Percentiles rank a stretch among this genome's conserved stretches.
Evolutionary conservation across 106 monocot species (phyloP).

Genomic region (Phalaenopsis equestris): DNA sequence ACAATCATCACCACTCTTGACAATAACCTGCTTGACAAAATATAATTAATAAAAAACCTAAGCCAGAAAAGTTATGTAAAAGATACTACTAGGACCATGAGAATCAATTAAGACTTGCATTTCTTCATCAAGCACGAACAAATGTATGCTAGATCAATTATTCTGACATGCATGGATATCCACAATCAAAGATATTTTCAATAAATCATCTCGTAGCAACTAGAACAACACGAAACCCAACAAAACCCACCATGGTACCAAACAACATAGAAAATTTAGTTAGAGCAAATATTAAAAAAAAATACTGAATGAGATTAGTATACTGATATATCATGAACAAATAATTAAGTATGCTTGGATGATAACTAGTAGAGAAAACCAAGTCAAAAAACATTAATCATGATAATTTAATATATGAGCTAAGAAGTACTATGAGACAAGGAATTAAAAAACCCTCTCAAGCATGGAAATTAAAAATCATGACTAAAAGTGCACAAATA

Average conservation of each 20-base stretch:
- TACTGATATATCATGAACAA: background rate
- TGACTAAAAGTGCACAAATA: too few species aligned
- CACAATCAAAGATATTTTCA: background rate
- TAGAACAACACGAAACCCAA: background rate
- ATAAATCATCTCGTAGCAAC: background rate
- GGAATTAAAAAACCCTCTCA: background rate
- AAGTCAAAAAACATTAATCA: background rate
- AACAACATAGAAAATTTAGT: background rate
- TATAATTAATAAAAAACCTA: constrained; percentile 1
- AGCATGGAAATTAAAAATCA: background rate
- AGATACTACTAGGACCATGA: background rate
- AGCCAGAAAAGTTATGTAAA: background rate
- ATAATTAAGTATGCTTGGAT: background rate
- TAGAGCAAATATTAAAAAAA: background rate
- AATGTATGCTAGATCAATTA: background rate
- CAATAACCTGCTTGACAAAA: constrained; percentile 66
- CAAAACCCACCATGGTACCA: background rate
- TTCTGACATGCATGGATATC: background rate
- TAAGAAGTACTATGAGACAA: background rate
- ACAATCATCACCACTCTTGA: constrained; percentile 99
- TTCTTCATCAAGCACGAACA: background rate
- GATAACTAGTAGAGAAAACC: background rate
- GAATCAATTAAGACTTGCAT: background rate
- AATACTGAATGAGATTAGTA: background rate
- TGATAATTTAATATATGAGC: background rate